Conservation (phyloP, 768 basidiomycete species). For the Naganishia kalamii region DNA sequence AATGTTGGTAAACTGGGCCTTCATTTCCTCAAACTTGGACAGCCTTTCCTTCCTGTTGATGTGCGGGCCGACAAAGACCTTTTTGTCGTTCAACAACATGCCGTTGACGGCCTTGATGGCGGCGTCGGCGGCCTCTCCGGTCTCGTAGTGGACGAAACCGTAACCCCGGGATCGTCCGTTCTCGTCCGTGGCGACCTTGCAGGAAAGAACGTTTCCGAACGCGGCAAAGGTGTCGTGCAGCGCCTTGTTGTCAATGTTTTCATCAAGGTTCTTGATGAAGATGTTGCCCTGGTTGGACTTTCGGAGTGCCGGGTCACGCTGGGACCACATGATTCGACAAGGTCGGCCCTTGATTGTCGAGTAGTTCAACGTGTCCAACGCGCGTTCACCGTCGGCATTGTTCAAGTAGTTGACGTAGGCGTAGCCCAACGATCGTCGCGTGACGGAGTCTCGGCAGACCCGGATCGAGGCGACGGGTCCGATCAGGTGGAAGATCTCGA, state of each 20-base stretch:
- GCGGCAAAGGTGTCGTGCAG: conserved; percentile 99
- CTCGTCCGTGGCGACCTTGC: conserved; percentile 97
- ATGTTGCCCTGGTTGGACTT: conserved; percentile 99
- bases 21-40: conserved; percentile 97
- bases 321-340: conserved; percentile 99
- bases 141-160: conserved; percentile 98
- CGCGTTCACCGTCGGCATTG: conserved; percentile 93
- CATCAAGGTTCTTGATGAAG: conserved; percentile 99
- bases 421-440: conserved; percentile 97
- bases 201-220: conserved; percentile 95
- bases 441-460: conserved; percentile 99
- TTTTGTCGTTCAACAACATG: conserved; percentile 99
- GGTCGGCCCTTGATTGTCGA: conserved; percentile 96
- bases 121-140: conserved; percentile 85
- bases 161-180: conserved; percentile 93
- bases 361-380: conserved; percentile 98
- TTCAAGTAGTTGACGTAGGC: conserved; percentile 99
- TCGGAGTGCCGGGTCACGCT: conserved; percentile 97
- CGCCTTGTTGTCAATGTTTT: conserved; percentile 97
- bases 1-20: conserved; percentile 93
- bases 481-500: conserved; percentile 99
- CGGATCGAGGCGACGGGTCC: conserved; percentile 98
- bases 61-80: conserved; percentile 96
- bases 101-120: conserved; percentile 99
- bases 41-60: conserved; percentile 98